Evolutionary conservation across 73 alveolate species (phyloP).

Genomic region (Paraurostyla sp.): DNA sequence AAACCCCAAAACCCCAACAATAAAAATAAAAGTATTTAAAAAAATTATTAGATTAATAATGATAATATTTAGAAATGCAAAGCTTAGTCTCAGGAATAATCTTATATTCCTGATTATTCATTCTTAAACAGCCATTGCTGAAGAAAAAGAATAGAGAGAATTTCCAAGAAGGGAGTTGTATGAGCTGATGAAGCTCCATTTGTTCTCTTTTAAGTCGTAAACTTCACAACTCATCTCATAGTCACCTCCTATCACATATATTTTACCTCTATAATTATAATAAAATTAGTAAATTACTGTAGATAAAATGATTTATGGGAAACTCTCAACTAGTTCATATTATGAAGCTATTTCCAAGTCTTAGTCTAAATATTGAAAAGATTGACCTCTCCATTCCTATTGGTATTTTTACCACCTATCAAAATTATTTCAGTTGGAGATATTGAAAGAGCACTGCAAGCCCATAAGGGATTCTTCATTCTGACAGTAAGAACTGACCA

Average conservation of each 20-base stretch:
- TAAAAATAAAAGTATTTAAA: no score
- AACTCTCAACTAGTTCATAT: conserved; percentile 57
- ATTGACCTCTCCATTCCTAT: conserved; percentile 67
- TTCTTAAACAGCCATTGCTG: conserved; percentile 51
- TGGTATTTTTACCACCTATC: conserved; percentile 64
- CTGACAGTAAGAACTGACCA: conserved; percentile 64
- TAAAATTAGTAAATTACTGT: background rate
- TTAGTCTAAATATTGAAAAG: conserved; percentile 54
- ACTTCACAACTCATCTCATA: conserved; percentile 59
- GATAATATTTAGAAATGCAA: no score
- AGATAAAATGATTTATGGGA: conserved; percentile 39
- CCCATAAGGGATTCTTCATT: conserved; percentile 67
- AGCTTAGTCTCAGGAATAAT: no score
- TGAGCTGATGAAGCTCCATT: conserved; percentile 46
- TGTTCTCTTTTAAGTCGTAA: conserved; percentile 56
- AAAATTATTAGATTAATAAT: no score
- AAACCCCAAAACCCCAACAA: no score
- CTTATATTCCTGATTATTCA: background rate
- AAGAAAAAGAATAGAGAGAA: conserved; percentile 49
- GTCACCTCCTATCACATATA: conserved; percentile 61
- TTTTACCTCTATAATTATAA: conserved; percentile 1
- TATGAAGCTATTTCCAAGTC: conserved; percentile 53
- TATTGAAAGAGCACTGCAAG: conserved; percentile 58
- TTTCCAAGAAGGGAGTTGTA: conserved; percentile 51
- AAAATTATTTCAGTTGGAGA: conserved; percentile 56